phyloP scores from a whole-genome alignment of 2,329 filamentous ascomycete genomes.

The Botrytis cinerea region DNA sequence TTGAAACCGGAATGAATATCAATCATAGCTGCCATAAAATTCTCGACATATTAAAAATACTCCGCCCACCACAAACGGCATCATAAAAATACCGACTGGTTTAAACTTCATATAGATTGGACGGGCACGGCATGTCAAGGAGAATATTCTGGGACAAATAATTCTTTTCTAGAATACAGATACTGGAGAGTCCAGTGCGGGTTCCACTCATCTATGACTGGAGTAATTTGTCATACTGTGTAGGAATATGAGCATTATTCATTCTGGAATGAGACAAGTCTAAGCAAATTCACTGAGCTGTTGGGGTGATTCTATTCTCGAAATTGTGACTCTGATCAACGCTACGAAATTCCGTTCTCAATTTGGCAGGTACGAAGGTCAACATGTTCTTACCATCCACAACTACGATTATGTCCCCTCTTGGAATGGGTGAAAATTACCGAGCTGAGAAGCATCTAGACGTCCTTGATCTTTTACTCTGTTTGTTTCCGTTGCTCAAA shows the following conservation, averaged over 20 bases:
- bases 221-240: too few species aligned
- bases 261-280: not conserved
- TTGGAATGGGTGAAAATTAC: not conserved
- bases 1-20: conserved; percentile 43
- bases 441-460: not conserved
- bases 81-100: not conserved
- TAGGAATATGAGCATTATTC: not conserved
- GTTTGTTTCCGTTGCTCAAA: not conserved
- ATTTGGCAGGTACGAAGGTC: not conserved
- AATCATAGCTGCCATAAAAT: not conserved
- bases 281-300: not conserved
- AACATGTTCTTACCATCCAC: not conserved
- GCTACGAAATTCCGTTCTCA: not conserved
- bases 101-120: not conserved
- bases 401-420: not conserved
- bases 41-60: not conserved
- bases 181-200: not conserved
- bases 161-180: not conserved
- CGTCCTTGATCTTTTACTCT: not conserved
- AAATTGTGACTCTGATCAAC: not conserved
- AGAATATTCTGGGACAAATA: not conserved
- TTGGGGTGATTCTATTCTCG: not conserved
- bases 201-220: not conserved
- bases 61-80: not conserved
- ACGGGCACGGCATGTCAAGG: not conserved